Evolutionary conservation across 495 filamentous ascomycete species (phyloP), one percentile per base, ranked within the genome.

Genomic region (Saxophila tyrrhenica): DNA sequence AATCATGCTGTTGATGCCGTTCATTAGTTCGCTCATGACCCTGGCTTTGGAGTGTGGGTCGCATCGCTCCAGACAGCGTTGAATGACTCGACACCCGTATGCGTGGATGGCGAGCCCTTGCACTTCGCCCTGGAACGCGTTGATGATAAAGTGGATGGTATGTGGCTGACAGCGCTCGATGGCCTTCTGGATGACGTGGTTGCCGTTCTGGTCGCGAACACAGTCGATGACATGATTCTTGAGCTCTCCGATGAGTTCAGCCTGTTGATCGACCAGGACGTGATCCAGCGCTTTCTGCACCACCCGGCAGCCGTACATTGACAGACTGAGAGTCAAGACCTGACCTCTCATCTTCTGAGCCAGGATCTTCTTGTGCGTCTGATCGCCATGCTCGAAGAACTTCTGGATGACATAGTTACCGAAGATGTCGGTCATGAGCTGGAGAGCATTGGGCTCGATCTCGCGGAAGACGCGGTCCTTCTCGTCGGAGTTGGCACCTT

Each of bases 371-470:
- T 98, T 98, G 67, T 97, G 94, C 7, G 80, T 75, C 66, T 95
- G 91, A 58, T 89, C 94, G 25, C 94, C 94, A 63, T 97, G 89
- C 69, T 97, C 91, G 60, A 96, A 97, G 57, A 97, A 81, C 66
- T 96, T 97, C 63, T 98, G 92, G 21, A 97, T 92, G 35, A 98
- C 92, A 64, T 97, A 98, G 68, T 98, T 98, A 17, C 92, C 92
- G 64, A 95, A 97, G 15, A 96, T 84, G 64, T 97, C 94, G 11
- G 84, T 91, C 89, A 95, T 96, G 41, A 97, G 72, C 65, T 90
- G 89, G 38, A 95, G 61, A 9, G 82, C 78, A 62, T 97, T 91
- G 0, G 82, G 78, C 59, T 81, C 75, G 38, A 98, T 86, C 64
- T 97, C 94, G 0, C 74, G 74, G 72, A 95, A 98, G 1, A 97